Evolutionary conservation across 306 rosid species (phyloP).

Genomic region (Cicer bijugum): DNA sequence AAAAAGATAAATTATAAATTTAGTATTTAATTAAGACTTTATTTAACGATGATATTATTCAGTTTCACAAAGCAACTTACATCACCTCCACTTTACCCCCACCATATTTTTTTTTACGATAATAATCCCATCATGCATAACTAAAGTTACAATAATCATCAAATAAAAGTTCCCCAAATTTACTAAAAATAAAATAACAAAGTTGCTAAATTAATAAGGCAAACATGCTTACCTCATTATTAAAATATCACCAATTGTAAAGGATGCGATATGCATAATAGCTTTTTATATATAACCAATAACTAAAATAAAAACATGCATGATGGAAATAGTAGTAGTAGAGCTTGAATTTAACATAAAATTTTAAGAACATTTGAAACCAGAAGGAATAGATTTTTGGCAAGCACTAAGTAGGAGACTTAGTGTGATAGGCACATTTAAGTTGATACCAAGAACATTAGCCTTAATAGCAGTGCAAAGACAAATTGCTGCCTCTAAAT

Average conservation of each 20-base stretch:
- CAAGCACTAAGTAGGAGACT: constrained; percentile 69
- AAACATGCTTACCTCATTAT: constrained; percentile 40
- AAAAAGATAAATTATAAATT: too few relatives aligned
- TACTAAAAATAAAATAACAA: neutral
- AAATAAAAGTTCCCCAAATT: neutral
- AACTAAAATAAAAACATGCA: constrained; percentile 4
- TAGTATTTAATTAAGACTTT: neutral
- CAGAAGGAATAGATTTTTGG: constrained; percentile 67
- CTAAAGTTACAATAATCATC: neutral
- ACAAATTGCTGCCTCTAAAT: constrained; percentile 73
- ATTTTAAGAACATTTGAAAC: constrained; percentile 59
- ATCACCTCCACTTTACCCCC: neutral
- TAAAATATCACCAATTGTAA: neutral
- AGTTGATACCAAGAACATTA: constrained; percentile 74
- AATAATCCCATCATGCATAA: too few relatives aligned
- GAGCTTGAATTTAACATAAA: neutral
- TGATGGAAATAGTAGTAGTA: neutral
- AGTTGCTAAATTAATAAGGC: constrained; percentile 12
- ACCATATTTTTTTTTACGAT: too few relatives aligned
- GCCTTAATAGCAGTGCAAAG: constrained; percentile 85
- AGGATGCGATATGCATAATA: too few relatives aligned
- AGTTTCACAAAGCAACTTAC: neutral
- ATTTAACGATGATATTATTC: neutral
- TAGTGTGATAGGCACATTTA: constrained; percentile 67
- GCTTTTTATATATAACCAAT: too few relatives aligned